phyloP scores from a whole-genome alignment of 306 rosid species.

The Ziziphus jujuba region DNA sequence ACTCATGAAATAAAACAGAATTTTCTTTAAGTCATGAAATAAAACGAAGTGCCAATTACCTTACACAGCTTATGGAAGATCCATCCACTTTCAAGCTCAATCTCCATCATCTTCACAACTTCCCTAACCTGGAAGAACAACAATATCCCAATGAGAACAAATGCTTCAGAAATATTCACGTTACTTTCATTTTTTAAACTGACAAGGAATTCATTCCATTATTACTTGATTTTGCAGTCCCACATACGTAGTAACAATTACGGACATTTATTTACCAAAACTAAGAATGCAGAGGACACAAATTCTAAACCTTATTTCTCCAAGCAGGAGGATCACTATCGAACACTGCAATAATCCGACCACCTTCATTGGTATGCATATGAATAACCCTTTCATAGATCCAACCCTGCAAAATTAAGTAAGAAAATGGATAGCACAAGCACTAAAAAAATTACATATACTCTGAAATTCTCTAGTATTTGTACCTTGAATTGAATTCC shows the following conservation, averaged over 20 bases:
- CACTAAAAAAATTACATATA: neutral
- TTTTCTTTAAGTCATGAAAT: conserved; percentile 4
- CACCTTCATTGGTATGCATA: conserved; percentile 21
- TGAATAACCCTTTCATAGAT: conserved; percentile 47
- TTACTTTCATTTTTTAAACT: neutral
- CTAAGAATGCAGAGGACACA: neutral
- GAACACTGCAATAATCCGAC: conserved; percentile 56
- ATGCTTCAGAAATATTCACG: neutral
- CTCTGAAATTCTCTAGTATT: neutral
- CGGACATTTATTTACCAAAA: neutral
- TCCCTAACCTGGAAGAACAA: conserved; percentile 52
- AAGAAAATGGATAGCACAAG: conserved; percentile 8
- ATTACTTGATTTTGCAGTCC: neutral
- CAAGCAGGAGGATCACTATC: conserved; percentile 54
- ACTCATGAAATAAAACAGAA: conserved; percentile 8
- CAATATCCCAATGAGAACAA: neutral
- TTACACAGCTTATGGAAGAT: conserved; percentile 57
- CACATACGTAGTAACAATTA: neutral
- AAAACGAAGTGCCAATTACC: conserved; percentile 37
- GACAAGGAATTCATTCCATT: neutral
- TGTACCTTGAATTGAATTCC: conserved; percentile 73
- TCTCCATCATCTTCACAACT: conserved; percentile 75
- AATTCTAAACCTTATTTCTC: conserved; percentile 54
- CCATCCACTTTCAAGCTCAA: conserved; percentile 74
- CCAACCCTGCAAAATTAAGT: conserved; percentile 60